Evolutionary conservation across 805 yeast genomes (phyloP), one percentile per base, ranked within the genome.

Genomic region (Metschnikowia chrysomelidarum): DNA sequence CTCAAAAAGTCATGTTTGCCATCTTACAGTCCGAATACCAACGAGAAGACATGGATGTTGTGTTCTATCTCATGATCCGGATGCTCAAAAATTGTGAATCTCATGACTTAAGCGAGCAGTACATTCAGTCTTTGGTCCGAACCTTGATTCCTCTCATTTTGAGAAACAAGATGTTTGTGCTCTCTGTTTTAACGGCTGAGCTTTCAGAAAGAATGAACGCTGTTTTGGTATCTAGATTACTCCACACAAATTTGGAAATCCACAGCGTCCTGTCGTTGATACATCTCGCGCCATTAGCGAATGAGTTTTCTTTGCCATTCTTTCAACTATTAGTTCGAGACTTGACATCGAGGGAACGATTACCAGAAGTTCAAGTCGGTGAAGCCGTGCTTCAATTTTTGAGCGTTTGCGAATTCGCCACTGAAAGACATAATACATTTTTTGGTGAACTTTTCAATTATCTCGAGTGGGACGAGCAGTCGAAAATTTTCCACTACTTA

Each of bases 221-320:
- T 6, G 19, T 13, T 7, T 11, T 36, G 7, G 30, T 34, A 10
- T 24, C 19, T 6, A 19, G 22, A 10, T 21, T 36, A 7, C 39
- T 36, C 10, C 22, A 21, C 19, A 7, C 24, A 3, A 12, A 6
- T 16, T 10, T 11, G n/a, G 25, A 19, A 16, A 19, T 22, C 3
- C 20, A 12, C n/a, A 21, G 17, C 5, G 17, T 26, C 6, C 29
- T 16, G 39, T 25, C 30, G 12, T 13, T 20, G 13, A n/a, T 23
- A 4, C 19, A 18, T 11, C 21, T 36, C 5, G 32, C 40, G 4
- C 32, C 29, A 4, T 15, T 37, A 19, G 36, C 36, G 4, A 56
- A 64, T 34, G 66, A 64, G 31, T 69, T 67, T 46, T 69, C 67
- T 38, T 46, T 73, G 15, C 69, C 72, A 2, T 42, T 71, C 2